Evolutionary conservation across 2,329 filamentous ascomycete species (phyloP).

Genomic region (Salinomyces thailandicus): DNA sequence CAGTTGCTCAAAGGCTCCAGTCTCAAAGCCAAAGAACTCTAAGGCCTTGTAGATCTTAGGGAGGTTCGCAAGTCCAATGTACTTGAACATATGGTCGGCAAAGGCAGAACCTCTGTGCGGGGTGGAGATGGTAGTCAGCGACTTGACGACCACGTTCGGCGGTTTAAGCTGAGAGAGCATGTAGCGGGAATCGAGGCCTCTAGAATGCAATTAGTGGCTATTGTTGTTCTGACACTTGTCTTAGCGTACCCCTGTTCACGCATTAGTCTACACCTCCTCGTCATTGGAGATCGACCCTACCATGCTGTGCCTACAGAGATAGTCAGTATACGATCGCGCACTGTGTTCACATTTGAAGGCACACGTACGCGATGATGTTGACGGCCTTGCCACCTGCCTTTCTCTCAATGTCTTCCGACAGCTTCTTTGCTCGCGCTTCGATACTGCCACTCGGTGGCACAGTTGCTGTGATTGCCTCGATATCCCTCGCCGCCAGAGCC

Average conservation of each 20-base stretch:
- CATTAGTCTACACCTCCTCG: too few relatives aligned
- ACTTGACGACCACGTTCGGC: slow-evolving; percentile 63
- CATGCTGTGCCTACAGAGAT: slow-evolving; percentile 44
- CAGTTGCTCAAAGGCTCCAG: slow-evolving; percentile 51
- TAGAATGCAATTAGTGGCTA: slow-evolving; percentile 19
- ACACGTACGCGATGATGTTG: slow-evolving; percentile 54
- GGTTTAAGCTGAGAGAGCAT: slow-evolving; percentile 52
- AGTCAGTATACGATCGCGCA: slow-evolving; percentile 8
- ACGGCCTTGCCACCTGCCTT: slow-evolving; percentile 48
- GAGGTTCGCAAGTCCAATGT: slow-evolving; percentile 43
- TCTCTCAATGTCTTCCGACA: slow-evolving; percentile 43
- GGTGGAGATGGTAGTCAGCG: slow-evolving; percentile 52
- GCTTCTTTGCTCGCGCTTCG: slow-evolving; percentile 44
- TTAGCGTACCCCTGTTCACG: too few relatives aligned
- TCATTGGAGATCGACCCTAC: too few relatives aligned
- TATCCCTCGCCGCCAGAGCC: slow-evolving; percentile 44
- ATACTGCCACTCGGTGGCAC: slow-evolving; percentile 52
- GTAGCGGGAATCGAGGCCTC: slow-evolving; percentile 53
- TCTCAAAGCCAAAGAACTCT: slow-evolving; percentile 45
- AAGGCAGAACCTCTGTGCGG: slow-evolving; percentile 53
- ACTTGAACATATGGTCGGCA: slow-evolving; percentile 50
- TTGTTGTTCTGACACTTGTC: neutral
- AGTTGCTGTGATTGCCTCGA: slow-evolving; percentile 51
- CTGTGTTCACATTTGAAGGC: neutral
- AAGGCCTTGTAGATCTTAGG: slow-evolving; percentile 47